Evolutionary conservation across 257 asterid species (phyloP), one percentile per base, ranked within the genome.

Genomic region (Pogostemon cablin): DNA sequence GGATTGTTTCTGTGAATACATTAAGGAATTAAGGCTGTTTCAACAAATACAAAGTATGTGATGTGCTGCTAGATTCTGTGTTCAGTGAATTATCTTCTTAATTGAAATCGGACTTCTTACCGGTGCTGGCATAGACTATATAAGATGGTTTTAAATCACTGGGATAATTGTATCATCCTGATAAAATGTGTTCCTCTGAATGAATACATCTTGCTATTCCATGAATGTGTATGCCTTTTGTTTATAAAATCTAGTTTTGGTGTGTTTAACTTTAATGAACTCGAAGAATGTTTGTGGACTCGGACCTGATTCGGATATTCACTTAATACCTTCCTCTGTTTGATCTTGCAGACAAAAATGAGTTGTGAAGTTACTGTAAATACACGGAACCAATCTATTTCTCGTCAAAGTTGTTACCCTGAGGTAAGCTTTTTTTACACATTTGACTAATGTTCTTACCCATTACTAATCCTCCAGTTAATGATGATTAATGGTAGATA

Each of bases 401-500:
- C 72, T 49, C 81, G 59, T 50, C 86, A 83, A 67, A 86, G 80
- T 72, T 86, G 90, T 85, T 81, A 83, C 65, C 81, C 90, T 48
- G 85, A 81, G 90, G 90, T 83, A 71, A 77, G 77, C 69, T 38
- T 15, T 54, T 37, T 46, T 32, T 7, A 25, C 49, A 15, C 34
- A 43, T 40, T 42, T 67, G 10, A 44, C 43, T 40, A 67, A 8
- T 66, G 7, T n/a, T 56, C 38, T 9, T 20, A 47, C 68, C 46
- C 40, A 8, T 49, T 38, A 32, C 37, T 25, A 52, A 32, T 48
- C 32, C 49, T 7, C 65, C 9, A 40, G 8, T 49, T 48, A 65
- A 42, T 52, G 2, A 25, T 49, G 57, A 34, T n/a, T 34, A 55
- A 32, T 39, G n/a, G 46, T 48, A 64, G 53, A 64, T 68, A 10